These are phyloP conservation scores for Candida koratica DNA, from an alignment of 805 yeast species.

Conservation along the genomic window DNA sequence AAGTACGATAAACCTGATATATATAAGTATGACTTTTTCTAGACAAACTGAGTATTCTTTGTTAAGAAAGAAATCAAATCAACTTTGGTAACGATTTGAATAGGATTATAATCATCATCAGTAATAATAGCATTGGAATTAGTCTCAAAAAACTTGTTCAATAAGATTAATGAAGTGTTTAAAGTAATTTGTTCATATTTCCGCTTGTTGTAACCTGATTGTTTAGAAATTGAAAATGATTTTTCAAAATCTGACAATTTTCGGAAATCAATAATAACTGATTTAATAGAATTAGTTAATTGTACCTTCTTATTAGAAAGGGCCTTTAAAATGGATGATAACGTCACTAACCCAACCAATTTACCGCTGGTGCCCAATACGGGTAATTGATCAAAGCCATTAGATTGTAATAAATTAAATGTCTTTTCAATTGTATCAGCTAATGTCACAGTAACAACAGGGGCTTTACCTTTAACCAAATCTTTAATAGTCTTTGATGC, in stretches of 20 bases:
- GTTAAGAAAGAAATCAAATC: slow-evolving; percentile 62
- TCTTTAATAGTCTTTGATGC: slow-evolving; percentile 52
- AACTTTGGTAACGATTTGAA: slow-evolving; percentile 81
- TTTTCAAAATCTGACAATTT: slow-evolving; percentile 64
- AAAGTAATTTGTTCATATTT: slow-evolving; percentile 63
- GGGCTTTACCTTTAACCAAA: slow-evolving; percentile 60
- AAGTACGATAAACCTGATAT: slow-evolving; percentile 1
- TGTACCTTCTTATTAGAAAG: slow-evolving; percentile 60
- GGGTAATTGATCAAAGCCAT: slow-evolving; percentile 84
- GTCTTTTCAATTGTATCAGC: slow-evolving; percentile 60
- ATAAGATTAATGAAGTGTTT: slow-evolving; percentile 59
- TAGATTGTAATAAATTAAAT: slow-evolving; percentile 63
- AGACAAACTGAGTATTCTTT: slow-evolving; percentile 22
- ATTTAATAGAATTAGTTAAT: slow-evolving; percentile 50
- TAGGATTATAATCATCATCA: slow-evolving; percentile 61
- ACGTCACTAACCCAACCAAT: slow-evolving; percentile 70
- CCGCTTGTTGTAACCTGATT: slow-evolving; percentile 56
- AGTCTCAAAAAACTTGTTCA: slow-evolving; percentile 78
- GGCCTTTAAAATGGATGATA: slow-evolving; percentile 65
- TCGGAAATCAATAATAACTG: slow-evolving; percentile 71
- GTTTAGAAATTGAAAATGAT: slow-evolving; percentile 57
- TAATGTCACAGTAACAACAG: slow-evolving; percentile 70
- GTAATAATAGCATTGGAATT: slow-evolving; percentile 82
- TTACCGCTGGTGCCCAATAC: slow-evolving; percentile 60
- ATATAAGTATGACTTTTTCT: too few relatives aligned